A percentile compares a stretch with the other conserved stretches of the same genome.
Conservation (phyloP, 176 grass and related monocot genomes). For the Triticum urartu region DNA sequence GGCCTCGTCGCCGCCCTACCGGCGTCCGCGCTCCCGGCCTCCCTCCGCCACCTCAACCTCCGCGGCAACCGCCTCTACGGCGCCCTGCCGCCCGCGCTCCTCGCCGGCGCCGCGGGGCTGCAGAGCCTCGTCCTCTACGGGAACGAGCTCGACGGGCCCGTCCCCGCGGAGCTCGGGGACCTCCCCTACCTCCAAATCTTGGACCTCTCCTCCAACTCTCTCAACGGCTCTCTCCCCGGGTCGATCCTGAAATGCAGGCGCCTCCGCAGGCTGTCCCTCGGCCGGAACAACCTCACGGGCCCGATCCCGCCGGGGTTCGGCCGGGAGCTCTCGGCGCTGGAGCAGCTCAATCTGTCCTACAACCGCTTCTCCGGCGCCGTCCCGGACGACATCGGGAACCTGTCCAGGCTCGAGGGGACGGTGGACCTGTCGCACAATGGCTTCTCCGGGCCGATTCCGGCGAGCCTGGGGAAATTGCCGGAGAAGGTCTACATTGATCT, state of each 20-base stretch:
- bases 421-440: conserved; percentile 83
- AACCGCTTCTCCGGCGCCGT: conserved; percentile 62
- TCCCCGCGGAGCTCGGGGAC: conserved; percentile 62
- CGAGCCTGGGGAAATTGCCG: conserved; percentile 64
- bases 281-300: conserved; percentile 62
- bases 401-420: conserved; percentile 71
- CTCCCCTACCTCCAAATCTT: conserved; percentile 80
- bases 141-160: conserved; percentile 57
- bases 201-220: conserved; percentile 73
- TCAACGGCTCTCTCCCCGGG: conserved; percentile 60
- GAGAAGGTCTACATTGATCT: conserved; percentile 96
- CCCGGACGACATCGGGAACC: conserved; percentile 63
- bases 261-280: conserved; percentile 63
- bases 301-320: conserved; percentile 52
- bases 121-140: conserved; percentile 84
- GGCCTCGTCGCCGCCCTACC: conserved; percentile 52
- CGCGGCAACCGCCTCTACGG: conserved; percentile 65
- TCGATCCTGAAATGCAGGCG: conserved; percentile 66
- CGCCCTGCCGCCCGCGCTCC: conserved; percentile 32
- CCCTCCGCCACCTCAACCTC: conserved; percentile 89
- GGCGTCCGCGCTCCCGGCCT: conserved; percentile 37
- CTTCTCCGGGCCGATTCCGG: conserved; percentile 77
- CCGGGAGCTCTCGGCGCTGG: conserved; percentile 41
- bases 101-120: conserved; percentile 36
- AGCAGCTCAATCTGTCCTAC: conserved; percentile 80